Conservation (phyloP, 2,329 filamentous ascomycete species). For the Fusarium succisae region DNA sequence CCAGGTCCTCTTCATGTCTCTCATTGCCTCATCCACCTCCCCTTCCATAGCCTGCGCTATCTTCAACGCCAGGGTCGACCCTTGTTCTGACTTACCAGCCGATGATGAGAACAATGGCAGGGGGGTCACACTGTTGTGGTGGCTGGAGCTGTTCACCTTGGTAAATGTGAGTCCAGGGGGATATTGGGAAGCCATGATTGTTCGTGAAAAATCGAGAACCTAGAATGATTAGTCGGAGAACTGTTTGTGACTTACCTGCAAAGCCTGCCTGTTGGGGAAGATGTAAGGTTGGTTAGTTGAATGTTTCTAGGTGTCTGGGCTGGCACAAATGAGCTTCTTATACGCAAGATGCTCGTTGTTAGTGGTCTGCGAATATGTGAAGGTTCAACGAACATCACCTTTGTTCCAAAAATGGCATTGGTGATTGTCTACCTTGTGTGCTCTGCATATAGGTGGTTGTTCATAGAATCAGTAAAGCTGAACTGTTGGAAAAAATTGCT, state of each 20-base stretch:
- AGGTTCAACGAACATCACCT: neutral
- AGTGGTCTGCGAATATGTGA: neutral
- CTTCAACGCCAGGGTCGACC: neutral
- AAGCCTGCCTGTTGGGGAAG: neutral
- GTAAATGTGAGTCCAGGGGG: neutral
- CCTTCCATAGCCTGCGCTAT: slow-evolving; percentile 4
- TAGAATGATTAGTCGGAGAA: neutral
- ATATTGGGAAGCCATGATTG: slow-evolving; percentile 10
- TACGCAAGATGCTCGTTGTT: neutral
- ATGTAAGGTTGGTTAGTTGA: neutral
- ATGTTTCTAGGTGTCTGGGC: neutral
- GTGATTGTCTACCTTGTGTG: neutral
- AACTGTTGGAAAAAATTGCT: neutral
- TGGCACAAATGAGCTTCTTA: neutral
- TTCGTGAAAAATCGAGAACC: neutral
- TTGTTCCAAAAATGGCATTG: neutral
- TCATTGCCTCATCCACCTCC: slow-evolving; percentile 8
- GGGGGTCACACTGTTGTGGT: neutral
- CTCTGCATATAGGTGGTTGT: neutral
- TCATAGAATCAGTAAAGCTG: neutral
- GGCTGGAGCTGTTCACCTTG: neutral
- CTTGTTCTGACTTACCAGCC: neutral
- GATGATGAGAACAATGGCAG: neutral
- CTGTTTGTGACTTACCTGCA: slow-evolving; percentile 3
- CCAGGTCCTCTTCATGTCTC: slow-evolving; percentile 11